Percentiles rank a stretch among this genome's conserved stretches.
Evolutionary conservation across 371 early-diverging fungal species (phyloP).

Genomic region (Umbelopsis sp.): DNA sequence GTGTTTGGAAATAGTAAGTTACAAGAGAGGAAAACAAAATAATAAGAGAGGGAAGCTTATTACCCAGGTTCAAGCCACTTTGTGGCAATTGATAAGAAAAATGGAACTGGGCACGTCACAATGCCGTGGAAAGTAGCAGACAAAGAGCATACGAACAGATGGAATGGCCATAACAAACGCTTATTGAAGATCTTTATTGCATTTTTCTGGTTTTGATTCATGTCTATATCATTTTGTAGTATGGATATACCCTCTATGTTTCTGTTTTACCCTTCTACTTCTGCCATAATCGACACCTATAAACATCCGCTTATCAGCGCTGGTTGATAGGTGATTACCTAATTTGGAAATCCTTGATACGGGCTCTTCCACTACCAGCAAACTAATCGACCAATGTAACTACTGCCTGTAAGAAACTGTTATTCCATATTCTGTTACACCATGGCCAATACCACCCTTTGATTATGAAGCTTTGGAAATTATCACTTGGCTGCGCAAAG

Average conservation of each 20-base stretch:
- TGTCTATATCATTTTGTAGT: background rate
- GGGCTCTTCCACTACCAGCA: background rate
- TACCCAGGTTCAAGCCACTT: conserved; percentile 8
- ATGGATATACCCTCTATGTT: conserved; percentile 15
- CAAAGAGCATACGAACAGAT: background rate
- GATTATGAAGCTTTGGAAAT: too few species aligned
- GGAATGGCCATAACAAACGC: background rate
- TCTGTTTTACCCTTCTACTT: background rate
- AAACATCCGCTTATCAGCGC: conserved; percentile 35
- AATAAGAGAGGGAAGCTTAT: background rate
- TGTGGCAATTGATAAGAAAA: conserved; percentile 15
- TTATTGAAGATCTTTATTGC: background rate
- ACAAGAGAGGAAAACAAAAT: background rate
- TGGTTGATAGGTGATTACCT: conserved; percentile 85
- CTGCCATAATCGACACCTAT: background rate
- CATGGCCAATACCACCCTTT: too few species aligned
- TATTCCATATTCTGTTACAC: too few species aligned
- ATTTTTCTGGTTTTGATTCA: background rate
- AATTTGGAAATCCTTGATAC: conserved; percentile 18
- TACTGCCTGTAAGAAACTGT: too few species aligned
- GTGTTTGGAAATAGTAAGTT: background rate
- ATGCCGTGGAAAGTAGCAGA: background rate
- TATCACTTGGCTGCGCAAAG: too few species aligned
- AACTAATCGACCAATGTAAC: background rate
- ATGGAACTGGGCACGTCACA: conserved; percentile 2